Evolutionary conservation across 805 yeast species (phyloP).

Genomic region (Wickerhamomyces canadensis): DNA sequence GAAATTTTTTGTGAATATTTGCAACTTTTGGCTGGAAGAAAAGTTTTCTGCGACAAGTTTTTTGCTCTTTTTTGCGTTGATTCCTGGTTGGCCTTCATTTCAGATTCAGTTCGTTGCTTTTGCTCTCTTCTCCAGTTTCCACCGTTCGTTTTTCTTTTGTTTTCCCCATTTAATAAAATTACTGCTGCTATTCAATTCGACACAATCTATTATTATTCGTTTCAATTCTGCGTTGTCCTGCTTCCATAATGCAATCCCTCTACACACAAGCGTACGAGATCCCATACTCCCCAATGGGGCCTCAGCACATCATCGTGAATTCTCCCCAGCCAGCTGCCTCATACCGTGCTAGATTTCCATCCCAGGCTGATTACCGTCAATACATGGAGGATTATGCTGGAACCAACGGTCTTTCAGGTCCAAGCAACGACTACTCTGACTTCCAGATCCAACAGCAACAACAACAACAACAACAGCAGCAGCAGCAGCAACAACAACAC

Average conservation of each 20-base stretch:
- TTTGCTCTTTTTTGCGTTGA: no score
- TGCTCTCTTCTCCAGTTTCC: not conserved
- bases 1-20: no score
- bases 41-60: no score
- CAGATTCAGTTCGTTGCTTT: not conserved
- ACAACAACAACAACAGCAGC: slow-evolving; percentile 1
- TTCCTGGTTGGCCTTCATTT: not conserved
- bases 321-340: slow-evolving; percentile 14
- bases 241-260: slow-evolving; percentile 18
- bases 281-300: slow-evolving; percentile 19
- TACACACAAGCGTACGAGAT: slow-evolving; percentile 18
- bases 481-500: no score
- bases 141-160: not conserved
- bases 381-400: slow-evolving; percentile 9
- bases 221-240: no score
- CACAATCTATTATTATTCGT: not conserved
- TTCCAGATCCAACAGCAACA: slow-evolving; percentile 5
- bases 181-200: not conserved
- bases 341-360: slow-evolving; percentile 8
- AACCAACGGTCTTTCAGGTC: not conserved
- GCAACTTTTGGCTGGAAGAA: no score
- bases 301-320: slow-evolving; percentile 21
- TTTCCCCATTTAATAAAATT: not conserved
- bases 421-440: slow-evolving; percentile 7
- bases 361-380: slow-evolving; percentile 12